A percentile compares a stretch with the other conserved stretches of the same genome.
These are phyloP conservation scores for Thielaviopsis euricoi DNA, from an alignment of 2,329 filamentous ascomycete species.

Conservation along the genomic window DNA sequence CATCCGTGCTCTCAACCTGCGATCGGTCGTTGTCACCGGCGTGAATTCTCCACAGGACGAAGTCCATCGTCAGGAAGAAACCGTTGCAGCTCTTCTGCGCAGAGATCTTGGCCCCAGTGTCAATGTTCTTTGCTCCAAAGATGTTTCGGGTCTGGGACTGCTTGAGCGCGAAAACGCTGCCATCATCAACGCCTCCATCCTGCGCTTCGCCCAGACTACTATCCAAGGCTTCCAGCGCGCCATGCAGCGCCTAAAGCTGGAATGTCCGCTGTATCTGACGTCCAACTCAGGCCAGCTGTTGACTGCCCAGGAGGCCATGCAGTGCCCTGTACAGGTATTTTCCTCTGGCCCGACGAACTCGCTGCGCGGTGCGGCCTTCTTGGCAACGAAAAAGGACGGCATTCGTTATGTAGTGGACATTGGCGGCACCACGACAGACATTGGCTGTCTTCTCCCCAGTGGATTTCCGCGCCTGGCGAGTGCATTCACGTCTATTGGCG, in stretches of 20 bases:
- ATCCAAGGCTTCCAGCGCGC: conserved; percentile 29
- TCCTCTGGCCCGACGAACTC: conserved; percentile 16
- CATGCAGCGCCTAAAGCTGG: conserved; percentile 24
- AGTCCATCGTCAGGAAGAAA: conserved; percentile 32
- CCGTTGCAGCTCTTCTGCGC: conserved; percentile 28
- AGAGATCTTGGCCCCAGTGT: conserved; percentile 16
- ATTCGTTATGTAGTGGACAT: conserved; percentile 16
- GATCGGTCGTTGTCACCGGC: conserved; percentile 35
- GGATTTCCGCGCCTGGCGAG: conserved; percentile 15
- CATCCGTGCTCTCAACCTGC: conserved; percentile 17
- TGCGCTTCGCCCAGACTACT: conserved; percentile 29
- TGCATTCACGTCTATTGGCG: conserved; percentile 14
- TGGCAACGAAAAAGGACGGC: not conserved
- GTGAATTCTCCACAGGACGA: conserved; percentile 43
- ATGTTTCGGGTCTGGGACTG: conserved; percentile 23
- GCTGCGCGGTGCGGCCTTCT: conserved; percentile 15
- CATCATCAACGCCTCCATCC: conserved; percentile 35
- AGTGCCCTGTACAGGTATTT: conserved; percentile 14
- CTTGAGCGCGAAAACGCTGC: conserved; percentile 35
- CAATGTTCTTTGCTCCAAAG: conserved; percentile 17
- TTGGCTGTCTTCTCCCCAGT: conserved; percentile 14
- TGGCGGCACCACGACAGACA: conserved; percentile 15
- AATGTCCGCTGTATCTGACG: conserved; percentile 28
- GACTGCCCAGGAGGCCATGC: conserved; percentile 14
- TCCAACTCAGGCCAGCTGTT: conserved; percentile 29